Base-by-base conservation (phyloP, 306 rosid species). In the Citrullus colocynthis region DNA sequence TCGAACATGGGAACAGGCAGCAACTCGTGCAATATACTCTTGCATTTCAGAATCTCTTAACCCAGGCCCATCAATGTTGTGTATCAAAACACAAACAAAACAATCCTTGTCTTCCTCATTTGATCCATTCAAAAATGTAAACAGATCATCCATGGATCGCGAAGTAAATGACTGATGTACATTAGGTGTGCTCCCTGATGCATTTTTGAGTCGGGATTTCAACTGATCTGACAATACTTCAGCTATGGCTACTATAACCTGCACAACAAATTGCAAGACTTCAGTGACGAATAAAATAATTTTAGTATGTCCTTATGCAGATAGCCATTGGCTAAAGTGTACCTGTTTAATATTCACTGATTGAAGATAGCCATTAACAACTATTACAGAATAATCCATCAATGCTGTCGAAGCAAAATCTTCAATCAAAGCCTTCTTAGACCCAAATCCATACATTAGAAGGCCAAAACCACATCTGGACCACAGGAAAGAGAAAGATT, bases 381-480 rank as follows among this genome's bases (percentile, higher is more conserved):
- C 97, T 84, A 90, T 56, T 3, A 91, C 97, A 82, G 97, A 88
- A 83, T 88, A 83, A 76, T 90, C 91, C 3, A 84, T 80, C 81
- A 92, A 62, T 0, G 91, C 80, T 0, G 82, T 85, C 7, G 93
- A 92, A 85, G 93, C 98, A 85, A 95, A 95, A 85, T 95, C 96
- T 86, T 92, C 98, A 83, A 92, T 86, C 89, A 92, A 71, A 37
- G 85, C 84, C 85, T 87, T 95, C 83, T 95, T 95, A 64, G 98
- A 95, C 77, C 98, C 98, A 88, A 92, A 95, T 77, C 97, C 97
- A 86, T 92, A 95, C 96, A 92, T 92, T 18, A 92, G 83, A 83
- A 95, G 91, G 52, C 88, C 89, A 62, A 90, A 90, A 62, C 93
- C 96, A 77, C 88, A 92, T 74, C 98, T 92, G 78, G 7, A 63